Conservation (phyloP, 306 rosid species). For the apple (Malus domestica) region DNA sequence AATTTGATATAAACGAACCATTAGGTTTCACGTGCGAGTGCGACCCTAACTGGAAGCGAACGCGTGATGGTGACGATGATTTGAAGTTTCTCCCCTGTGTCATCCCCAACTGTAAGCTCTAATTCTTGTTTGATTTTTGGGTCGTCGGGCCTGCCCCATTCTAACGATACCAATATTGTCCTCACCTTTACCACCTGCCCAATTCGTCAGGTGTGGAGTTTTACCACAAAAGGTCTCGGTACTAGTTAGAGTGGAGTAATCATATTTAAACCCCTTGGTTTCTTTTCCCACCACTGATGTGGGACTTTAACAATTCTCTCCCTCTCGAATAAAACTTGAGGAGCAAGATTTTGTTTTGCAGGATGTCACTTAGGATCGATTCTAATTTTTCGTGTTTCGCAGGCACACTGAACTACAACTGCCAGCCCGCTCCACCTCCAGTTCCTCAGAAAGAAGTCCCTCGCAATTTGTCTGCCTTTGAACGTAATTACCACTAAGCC, state of each 20-base stretch:
- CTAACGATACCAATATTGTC: too few relatives aligned
- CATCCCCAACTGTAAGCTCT: conserved; percentile 58
- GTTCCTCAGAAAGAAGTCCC: conserved; percentile 47
- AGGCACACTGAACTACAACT: conserved; percentile 62
- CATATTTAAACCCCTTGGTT: too few relatives aligned
- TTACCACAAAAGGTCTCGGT: too few relatives aligned
- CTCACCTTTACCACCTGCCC: too few relatives aligned
- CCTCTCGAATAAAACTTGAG: not conserved
- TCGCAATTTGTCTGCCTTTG: conserved; percentile 40
- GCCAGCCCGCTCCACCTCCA: conserved; percentile 68
- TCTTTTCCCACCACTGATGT: too few relatives aligned
- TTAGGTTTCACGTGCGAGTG: conserved; percentile 57
- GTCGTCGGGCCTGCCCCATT: too few relatives aligned
- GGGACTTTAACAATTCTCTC: too few relatives aligned
- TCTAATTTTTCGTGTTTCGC: not conserved
- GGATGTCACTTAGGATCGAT: not conserved
- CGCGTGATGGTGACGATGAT: conserved; percentile 21
- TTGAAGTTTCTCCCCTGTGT: conserved; percentile 77
- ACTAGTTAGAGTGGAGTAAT: too few relatives aligned
- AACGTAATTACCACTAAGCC: conserved; percentile 35
- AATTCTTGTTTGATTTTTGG: too few relatives aligned
- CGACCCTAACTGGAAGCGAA: conserved; percentile 55
- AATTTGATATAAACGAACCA: conserved; percentile 17
- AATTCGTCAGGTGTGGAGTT: too few relatives aligned
- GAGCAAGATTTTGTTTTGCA: not conserved